A percentile compares a stretch with the other conserved stretches of the same genome.
These are phyloP conservation scores for Aspergillus incahuasiensis DNA, from an alignment of 495 filamentous ascomycete genomes.

Conservation along the genomic window DNA sequence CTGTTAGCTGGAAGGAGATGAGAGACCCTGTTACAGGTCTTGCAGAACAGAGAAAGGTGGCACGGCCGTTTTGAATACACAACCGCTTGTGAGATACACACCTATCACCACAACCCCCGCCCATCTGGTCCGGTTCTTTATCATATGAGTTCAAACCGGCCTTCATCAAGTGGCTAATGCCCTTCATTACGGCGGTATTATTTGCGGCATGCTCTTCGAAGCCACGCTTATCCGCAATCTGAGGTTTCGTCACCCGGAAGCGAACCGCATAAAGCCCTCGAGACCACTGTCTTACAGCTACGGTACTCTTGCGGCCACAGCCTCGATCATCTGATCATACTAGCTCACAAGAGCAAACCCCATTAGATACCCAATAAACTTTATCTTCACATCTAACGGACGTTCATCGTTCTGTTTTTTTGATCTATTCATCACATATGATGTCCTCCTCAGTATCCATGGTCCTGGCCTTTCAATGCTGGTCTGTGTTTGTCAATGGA, in stretches of 20 bases:
- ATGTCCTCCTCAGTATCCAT: slow-evolving; percentile 48
- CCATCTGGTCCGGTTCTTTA: neutral
- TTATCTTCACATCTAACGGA: neutral
- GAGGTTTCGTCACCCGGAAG: neutral
- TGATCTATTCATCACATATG: neutral
- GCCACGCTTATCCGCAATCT: neutral
- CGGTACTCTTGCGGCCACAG: neutral
- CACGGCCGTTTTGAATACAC: slow-evolving; percentile 71
- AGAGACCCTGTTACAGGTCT: slow-evolving; percentile 73
- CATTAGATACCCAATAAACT: slow-evolving; percentile 7
- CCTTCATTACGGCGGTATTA: neutral
- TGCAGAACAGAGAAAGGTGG: slow-evolving; percentile 84
- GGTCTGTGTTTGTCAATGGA: slow-evolving; percentile 51
- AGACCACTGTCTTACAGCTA: neutral
- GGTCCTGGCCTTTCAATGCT: slow-evolving; percentile 44
- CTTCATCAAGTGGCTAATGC: neutral
- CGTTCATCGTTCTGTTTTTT: neutral
- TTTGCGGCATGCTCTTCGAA: neutral
- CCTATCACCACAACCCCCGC: neutral
- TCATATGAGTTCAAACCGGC: neutral
- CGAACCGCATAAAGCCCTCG: neutral
- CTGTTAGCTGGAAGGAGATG: slow-evolving; percentile 93
- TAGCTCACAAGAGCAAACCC: neutral
- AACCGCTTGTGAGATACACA: neutral
- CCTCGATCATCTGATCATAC: neutral